These are phyloP conservation scores for Cyberlindnera maclurae DNA, from an alignment of 805 yeast genomes.

Conservation along the genomic window DNA sequence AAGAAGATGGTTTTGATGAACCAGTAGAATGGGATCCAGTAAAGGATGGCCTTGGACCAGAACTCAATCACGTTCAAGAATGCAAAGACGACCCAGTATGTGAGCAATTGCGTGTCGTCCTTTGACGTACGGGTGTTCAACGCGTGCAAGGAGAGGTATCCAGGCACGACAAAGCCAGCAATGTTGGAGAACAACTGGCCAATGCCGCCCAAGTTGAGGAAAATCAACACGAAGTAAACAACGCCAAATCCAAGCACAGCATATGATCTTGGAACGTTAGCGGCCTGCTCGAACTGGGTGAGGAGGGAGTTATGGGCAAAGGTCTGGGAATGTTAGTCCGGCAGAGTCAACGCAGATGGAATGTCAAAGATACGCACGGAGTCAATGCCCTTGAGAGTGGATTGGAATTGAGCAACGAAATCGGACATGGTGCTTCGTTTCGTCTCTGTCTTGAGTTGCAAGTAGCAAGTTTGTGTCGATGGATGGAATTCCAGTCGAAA, in stretches of 20 bases:
- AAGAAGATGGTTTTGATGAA: constrained; percentile 84
- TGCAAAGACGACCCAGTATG: constrained; percentile 99
- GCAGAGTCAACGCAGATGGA: neutral
- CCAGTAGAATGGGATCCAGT: constrained; percentile 97
- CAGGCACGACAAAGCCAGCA: constrained; percentile 87
- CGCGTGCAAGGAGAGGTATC: constrained; percentile 81
- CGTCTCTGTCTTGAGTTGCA: no score
- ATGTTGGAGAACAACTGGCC: constrained; percentile 92
- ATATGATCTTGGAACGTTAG: constrained; percentile 72
- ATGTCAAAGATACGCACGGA: constrained; percentile 29
- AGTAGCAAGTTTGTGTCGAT: no score
- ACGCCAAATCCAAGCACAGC: constrained; percentile 60
- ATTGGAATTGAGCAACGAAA: constrained; percentile 38
- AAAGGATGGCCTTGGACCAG: constrained; percentile 89
- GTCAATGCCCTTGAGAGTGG: constrained; percentile 40
- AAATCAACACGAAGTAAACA: constrained; percentile 68
- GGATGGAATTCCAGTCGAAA: no score
- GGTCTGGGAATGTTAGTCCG: constrained; percentile 8
- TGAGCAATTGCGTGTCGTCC: constrained; percentile 84
- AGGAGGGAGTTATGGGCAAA: constrained; percentile 18
- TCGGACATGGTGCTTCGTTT: constrained; percentile 29
- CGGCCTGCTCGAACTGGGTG: constrained; percentile 20
- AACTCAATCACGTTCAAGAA: constrained; percentile 86
- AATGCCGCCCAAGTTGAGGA: constrained; percentile 87
- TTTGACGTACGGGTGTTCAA: constrained; percentile 57